Evolutionary conservation across 1,284 basidiomycete genomes (phyloP).

Genomic region (Malassezia nana): DNA sequence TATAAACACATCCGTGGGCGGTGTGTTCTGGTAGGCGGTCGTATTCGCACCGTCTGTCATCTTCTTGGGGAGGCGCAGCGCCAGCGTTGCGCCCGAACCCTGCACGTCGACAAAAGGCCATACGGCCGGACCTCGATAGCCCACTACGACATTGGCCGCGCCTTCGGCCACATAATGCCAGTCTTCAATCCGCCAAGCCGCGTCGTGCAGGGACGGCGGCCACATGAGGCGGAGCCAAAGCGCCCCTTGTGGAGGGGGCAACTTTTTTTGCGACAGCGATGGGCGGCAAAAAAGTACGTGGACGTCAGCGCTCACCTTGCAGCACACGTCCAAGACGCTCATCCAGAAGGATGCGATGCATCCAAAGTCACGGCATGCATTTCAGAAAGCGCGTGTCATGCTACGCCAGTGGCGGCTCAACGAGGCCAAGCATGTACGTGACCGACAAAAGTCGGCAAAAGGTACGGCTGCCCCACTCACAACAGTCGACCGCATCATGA

Average conservation of each 20-base stretch:
- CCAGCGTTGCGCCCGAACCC: background rate
- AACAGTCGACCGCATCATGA: slow-evolving; percentile 35
- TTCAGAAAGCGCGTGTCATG: slow-evolving; percentile 33
- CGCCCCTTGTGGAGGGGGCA: background rate
- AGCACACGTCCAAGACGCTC: slow-evolving; percentile 42
- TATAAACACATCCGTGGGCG: background rate
- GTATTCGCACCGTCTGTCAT: background rate
- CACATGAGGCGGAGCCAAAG: background rate
- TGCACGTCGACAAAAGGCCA: background rate
- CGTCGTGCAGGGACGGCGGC: background rate
- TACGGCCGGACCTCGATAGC: slow-evolving; percentile 1
- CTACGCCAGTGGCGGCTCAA: slow-evolving; percentile 31
- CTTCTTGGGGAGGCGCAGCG: slow-evolving; percentile 10
- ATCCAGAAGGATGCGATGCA: slow-evolving; percentile 42
- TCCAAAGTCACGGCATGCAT: slow-evolving; percentile 38
- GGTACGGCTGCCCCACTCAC: slow-evolving; percentile 6
- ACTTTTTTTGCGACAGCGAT: slow-evolving; percentile 21
- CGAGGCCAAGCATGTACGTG: slow-evolving; percentile 21
- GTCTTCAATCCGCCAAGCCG: background rate
- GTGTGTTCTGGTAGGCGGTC: background rate
- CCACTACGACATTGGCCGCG: slow-evolving; percentile 5
- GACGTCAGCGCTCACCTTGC: background rate
- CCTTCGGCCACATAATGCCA: slow-evolving; percentile 15
- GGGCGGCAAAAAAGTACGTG: slow-evolving; percentile 37
- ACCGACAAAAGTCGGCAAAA: slow-evolving; percentile 25